phyloP scores from a whole-genome alignment of 371 early-diverging fungal species.

The Mortierella sp. region DNA sequence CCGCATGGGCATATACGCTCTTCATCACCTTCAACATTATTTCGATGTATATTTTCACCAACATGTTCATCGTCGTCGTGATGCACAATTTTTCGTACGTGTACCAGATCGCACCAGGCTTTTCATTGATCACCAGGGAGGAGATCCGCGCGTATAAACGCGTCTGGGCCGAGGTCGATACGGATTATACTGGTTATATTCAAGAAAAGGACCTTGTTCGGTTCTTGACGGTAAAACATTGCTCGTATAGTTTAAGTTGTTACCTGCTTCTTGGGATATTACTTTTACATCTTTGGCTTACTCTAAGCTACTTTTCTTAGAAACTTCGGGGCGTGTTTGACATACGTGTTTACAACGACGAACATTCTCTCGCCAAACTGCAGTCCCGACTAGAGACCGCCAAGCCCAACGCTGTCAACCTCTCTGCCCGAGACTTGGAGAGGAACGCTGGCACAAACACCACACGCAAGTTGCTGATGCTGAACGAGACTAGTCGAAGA shows the following conservation, averaged over 20 bases:
- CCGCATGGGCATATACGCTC: slow-evolving; percentile 69
- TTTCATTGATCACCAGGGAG: slow-evolving; percentile 71
- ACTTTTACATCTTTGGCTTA: slow-evolving; percentile 17
- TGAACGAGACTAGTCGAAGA: slow-evolving; percentile 40
- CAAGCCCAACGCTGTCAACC: slow-evolving; percentile 37
- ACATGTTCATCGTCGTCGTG: slow-evolving; percentile 79
- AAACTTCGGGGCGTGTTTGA: slow-evolving; percentile 45
- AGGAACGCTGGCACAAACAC: slow-evolving; percentile 12
- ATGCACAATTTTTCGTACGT: slow-evolving; percentile 79
- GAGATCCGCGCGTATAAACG: slow-evolving; percentile 75
- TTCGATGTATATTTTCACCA: slow-evolving; percentile 81
- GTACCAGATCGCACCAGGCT: slow-evolving; percentile 72
- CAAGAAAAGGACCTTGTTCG: slow-evolving; percentile 60
- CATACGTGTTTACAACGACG: slow-evolving; percentile 41
- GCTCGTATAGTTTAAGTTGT: no score
- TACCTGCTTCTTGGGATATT: slow-evolving; percentile 26
- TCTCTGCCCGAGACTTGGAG: slow-evolving; percentile 43
- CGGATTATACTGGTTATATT: slow-evolving; percentile 65
- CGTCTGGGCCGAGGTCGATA: slow-evolving; percentile 70
- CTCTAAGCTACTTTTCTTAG: slow-evolving; percentile 1
- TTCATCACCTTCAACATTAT: slow-evolving; percentile 78
- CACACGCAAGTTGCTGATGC: slow-evolving; percentile 23
- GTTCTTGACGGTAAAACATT: slow-evolving; percentile 57
- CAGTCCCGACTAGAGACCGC: slow-evolving; percentile 44
- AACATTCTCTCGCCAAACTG: slow-evolving; percentile 39